phyloP scores from a whole-genome alignment of 106 monocot species.

The Platanthera zijinensis region DNA sequence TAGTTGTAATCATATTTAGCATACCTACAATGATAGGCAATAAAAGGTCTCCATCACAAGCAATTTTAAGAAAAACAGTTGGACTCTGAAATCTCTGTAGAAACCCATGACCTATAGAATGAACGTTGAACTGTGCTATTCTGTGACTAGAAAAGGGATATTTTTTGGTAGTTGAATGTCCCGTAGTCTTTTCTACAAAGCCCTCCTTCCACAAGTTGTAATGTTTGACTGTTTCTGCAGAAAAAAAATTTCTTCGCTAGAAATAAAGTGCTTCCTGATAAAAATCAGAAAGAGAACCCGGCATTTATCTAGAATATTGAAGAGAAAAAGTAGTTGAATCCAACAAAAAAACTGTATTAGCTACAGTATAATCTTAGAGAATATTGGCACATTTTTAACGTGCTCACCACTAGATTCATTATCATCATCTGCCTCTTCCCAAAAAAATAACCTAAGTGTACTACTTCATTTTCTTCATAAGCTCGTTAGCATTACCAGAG shows the following conservation, averaged over 20 bases:
- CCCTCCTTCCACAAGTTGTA: slow-evolving; percentile 57
- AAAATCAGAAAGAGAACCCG: background rate
- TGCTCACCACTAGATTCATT: background rate
- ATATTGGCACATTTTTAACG: background rate
- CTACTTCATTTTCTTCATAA: background rate
- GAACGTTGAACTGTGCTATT: slow-evolving; percentile 25
- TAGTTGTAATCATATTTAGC: background rate
- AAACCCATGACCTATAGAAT: slow-evolving; percentile 42
- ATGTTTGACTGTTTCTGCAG: slow-evolving; percentile 59
- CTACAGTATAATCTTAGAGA: background rate
- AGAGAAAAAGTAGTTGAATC: background rate
- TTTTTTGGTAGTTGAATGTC: slow-evolving; percentile 17
- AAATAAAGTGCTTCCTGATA: background rate
- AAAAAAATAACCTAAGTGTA: background rate
- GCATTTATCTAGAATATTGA: background rate
- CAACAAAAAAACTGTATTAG: background rate
- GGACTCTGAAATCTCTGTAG: slow-evolving; percentile 59
- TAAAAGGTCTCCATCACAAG: slow-evolving; percentile 53
- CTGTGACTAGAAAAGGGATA: slow-evolving; percentile 27
- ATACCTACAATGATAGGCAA: slow-evolving; percentile 64
- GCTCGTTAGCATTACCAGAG: background rate
- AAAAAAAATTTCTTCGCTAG: background rate
- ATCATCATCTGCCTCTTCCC: background rate
- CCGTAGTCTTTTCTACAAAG: slow-evolving; percentile 38
- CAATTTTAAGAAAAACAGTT: slow-evolving; percentile 69